These are phyloP conservation scores for Phylloporus sp. DNA, from an alignment of 768 basidiomycete genomes.

Conservation along the genomic window DNA sequence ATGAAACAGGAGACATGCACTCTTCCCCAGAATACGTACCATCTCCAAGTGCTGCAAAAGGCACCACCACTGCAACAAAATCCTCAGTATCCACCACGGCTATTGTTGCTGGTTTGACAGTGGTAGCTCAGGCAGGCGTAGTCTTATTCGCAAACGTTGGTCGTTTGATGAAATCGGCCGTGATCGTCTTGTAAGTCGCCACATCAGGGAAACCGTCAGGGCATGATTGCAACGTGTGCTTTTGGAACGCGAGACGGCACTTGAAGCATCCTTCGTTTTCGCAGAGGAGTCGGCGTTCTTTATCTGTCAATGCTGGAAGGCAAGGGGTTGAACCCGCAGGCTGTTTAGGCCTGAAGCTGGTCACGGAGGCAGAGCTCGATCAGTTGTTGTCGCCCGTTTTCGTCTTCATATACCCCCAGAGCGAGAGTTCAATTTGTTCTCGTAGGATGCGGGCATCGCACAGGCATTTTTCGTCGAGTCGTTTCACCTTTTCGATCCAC, in stretches of 20 bases:
- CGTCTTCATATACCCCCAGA: too few species aligned
- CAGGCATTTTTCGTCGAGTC: background rate
- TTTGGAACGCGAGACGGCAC: background rate
- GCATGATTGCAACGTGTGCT: background rate
- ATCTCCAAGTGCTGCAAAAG: background rate
- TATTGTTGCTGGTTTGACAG: background rate
- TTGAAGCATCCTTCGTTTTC: background rate
- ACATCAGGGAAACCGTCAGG: background rate
- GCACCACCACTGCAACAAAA: background rate
- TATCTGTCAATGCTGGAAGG: background rate
- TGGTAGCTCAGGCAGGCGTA: background rate
- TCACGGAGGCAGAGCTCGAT: too few species aligned
- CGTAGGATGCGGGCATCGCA: background rate
- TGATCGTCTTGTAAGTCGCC: background rate
- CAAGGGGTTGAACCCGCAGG: background rate
- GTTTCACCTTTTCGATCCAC: background rate
- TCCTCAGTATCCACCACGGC: background rate
- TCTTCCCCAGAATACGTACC: constrained; percentile 3
- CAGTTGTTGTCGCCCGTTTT: too few species aligned
- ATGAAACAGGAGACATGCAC: constrained; percentile 4
- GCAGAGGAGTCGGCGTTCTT: background rate
- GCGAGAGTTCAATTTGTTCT: too few species aligned
- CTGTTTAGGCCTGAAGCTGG: background rate
- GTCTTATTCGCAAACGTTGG: background rate
- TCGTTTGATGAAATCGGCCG: background rate